These are phyloP conservation scores for Floccularia luteovirens DNA, from an alignment of 768 basidiomycete genomes.

Conservation along the genomic window DNA sequence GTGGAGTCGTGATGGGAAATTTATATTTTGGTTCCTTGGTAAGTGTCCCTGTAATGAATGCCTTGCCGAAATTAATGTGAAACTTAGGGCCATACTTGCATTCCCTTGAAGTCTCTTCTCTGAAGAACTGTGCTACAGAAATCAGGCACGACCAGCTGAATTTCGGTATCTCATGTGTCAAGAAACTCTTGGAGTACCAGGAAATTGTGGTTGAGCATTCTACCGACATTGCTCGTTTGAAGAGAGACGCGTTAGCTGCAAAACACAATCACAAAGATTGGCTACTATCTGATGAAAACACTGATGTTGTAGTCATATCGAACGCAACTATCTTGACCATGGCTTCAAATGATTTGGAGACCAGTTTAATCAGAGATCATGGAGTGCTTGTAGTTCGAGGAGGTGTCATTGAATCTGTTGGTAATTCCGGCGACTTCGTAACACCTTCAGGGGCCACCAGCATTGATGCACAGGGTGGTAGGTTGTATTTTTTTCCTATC, in stretches of 20 bases:
- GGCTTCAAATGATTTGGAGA: conserved; percentile 40
- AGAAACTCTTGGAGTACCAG: conserved; percentile 45
- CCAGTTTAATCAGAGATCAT: conserved; percentile 44
- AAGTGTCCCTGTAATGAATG: conserved; percentile 7
- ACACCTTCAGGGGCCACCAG: conserved; percentile 32
- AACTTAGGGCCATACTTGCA: conserved; percentile 54
- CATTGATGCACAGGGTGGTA: conserved; percentile 59
- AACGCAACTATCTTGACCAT: conserved; percentile 71
- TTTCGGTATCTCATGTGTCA: conserved; percentile 60
- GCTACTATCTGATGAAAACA: conserved; percentile 14
- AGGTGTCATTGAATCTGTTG: conserved; percentile 51
- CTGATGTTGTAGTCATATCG: conserved; percentile 46
- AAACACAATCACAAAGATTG: conserved; percentile 11
- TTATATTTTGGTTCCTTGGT: conserved; percentile 73
- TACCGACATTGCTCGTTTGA: conserved; percentile 55
- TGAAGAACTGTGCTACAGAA: conserved; percentile 37
- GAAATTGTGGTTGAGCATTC: conserved; percentile 52
- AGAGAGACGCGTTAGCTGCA: conserved; percentile 32
- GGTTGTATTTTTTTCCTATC: conserved; percentile 12
- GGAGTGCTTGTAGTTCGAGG: conserved; percentile 46
- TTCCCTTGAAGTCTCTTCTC: conserved; percentile 45
- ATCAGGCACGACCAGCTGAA: conserved; percentile 41
- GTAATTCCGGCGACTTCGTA: conserved; percentile 20
- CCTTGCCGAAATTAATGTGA: neutral
- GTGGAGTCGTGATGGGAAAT: conserved; percentile 56